Conservation (phyloP, 2,329 filamentous ascomycete genomes). For the Ceratocystis papillata region DNA sequence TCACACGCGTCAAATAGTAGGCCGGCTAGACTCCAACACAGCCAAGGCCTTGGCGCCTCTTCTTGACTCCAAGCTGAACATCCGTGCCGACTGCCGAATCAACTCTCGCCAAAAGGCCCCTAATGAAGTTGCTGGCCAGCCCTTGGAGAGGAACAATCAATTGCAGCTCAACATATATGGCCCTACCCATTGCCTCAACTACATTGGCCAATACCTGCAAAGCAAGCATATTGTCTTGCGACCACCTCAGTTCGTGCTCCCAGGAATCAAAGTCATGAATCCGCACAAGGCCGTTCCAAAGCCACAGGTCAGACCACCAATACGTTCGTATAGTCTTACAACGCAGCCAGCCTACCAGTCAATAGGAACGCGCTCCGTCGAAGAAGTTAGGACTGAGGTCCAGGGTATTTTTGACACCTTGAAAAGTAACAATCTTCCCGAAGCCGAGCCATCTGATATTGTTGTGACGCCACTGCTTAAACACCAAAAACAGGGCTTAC, state of each 20-base stretch:
- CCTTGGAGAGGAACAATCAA: slow-evolving; percentile 49
- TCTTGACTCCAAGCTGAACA: slow-evolving; percentile 53
- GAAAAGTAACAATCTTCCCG: slow-evolving; percentile 62
- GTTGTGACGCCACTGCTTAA: slow-evolving; percentile 60
- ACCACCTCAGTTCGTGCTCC: slow-evolving; percentile 54
- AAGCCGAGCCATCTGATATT: slow-evolving; percentile 52
- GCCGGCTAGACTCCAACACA: slow-evolving; percentile 58
- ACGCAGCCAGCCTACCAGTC: slow-evolving; percentile 26
- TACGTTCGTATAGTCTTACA: slow-evolving; percentile 29
- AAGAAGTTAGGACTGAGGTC: slow-evolving; percentile 78
- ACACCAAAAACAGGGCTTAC: slow-evolving; percentile 83
- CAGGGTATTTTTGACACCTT: slow-evolving; percentile 81
- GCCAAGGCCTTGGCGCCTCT: slow-evolving; percentile 59
- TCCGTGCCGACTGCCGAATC: slow-evolving; percentile 65
- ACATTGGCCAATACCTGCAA: slow-evolving; percentile 43
- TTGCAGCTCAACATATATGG: slow-evolving; percentile 73
- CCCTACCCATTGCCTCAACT: slow-evolving; percentile 51
- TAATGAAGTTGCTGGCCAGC: slow-evolving; percentile 53
- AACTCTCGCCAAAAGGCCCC: slow-evolving; percentile 51
- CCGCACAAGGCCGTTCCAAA: slow-evolving; percentile 46
- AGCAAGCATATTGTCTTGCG: slow-evolving; percentile 53
- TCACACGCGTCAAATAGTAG: slow-evolving; percentile 59
- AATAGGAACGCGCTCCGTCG: slow-evolving; percentile 51
- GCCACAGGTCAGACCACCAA: slow-evolving; percentile 33
- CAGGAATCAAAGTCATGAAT: slow-evolving; percentile 62